Base-by-base conservation (phyloP, 2,329 filamentous ascomycete species). In the Phaeosphaeria sp. region DNA sequence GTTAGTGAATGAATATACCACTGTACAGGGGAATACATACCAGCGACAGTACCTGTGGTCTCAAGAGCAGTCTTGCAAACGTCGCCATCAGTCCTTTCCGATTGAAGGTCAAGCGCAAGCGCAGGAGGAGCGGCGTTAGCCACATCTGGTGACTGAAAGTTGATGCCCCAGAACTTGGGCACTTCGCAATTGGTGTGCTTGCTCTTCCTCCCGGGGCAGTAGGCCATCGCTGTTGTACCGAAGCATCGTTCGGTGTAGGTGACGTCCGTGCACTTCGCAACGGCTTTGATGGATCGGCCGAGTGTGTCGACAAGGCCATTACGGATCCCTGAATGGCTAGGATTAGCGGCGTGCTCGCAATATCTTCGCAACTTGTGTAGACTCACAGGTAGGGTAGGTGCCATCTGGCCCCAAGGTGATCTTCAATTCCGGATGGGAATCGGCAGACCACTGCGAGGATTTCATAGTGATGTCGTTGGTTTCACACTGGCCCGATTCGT, bases 401-500 rank as follows among this genome's bases (percentile, higher is more conserved):
- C 62, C 62, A n/a, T 51, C 33, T 1, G 62, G 62, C 11, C 52
- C 59, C 18, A 66, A 39, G 9, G 56, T 66, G 3, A 64, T 39
- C 47, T 50, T 53, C n/a, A 66, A 48, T 22, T 30, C 13, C 3
- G 43, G 33, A 41, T 46, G 41, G 30, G 18, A 23, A 2, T 51
- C 20, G 9, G 36, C 9, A 2, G 13, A 17, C n/a, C 25, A 44
- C 44, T 56, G 25, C 7, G 39, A 20, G 13, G 20, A 46, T 22
- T 54, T 47, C 20, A 66, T 22, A 1, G 49, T 50, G 21, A 66
- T 54, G 25, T 50, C 46, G 51, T 64, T 66, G 39, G 63, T 64
- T 39, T 66, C 63, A 50, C 63, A 66, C 44, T 59, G 54, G 15
- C 61, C 61, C 4, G 60, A 52, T 42, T 50, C 49, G 49, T 66